phyloP scores from a whole-genome alignment of 208 protist species.

The Leishmania amazonensis region DNA sequence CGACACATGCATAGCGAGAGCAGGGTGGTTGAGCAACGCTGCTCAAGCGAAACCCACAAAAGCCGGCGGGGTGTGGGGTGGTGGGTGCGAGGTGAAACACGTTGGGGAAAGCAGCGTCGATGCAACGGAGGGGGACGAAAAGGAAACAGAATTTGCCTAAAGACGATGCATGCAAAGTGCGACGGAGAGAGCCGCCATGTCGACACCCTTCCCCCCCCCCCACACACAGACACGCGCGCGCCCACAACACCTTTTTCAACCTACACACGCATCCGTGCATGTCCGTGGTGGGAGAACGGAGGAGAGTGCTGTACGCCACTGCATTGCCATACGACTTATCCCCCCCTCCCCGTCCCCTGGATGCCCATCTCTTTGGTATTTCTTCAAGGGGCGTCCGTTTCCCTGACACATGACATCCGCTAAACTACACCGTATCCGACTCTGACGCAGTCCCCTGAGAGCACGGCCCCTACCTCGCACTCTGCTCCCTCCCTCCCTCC shows the following conservation, averaged over 20 bases:
- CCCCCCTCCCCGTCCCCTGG: neutral
- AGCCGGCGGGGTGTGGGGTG: neutral
- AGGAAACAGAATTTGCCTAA: neutral
- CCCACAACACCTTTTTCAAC: neutral
- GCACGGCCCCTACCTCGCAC: neutral
- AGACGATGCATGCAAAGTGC: neutral
- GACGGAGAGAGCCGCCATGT: neutral
- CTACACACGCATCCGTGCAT: neutral
- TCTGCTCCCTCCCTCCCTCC: no score
- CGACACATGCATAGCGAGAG: neutral
- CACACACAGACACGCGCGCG: neutral
- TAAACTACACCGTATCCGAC: no score
- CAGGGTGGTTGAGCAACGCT: neutral
- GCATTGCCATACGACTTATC: neutral
- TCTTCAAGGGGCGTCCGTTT: neutral
- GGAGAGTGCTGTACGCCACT: neutral
- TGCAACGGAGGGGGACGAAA: neutral
- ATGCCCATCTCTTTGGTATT: no score
- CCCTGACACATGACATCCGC: neutral
- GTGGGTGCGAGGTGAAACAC: neutral
- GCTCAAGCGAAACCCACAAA: neutral
- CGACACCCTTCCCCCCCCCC: neutral
- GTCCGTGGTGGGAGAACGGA: no score
- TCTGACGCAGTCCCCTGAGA: no score
- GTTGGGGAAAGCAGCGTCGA: neutral